These are phyloP conservation scores for Ampelocalamus luodianensis DNA, from an alignment of 176 grass and related monocot genomes.

Conservation along the genomic window DNA sequence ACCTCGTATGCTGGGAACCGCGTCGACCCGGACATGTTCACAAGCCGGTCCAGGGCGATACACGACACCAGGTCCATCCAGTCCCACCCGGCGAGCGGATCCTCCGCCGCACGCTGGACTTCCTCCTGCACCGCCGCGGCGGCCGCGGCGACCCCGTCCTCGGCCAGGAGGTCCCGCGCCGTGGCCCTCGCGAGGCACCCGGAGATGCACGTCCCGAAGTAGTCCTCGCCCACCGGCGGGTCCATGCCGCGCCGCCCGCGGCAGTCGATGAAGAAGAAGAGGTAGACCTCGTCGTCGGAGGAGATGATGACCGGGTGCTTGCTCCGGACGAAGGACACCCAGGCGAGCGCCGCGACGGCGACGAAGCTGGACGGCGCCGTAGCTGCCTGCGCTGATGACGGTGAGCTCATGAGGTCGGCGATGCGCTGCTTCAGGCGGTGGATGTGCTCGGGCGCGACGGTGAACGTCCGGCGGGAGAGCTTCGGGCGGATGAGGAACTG, in stretches of 20 bases:
- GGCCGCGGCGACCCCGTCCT: background rate
- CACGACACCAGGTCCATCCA: background rate
- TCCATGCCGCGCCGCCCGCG: constrained; percentile 34
- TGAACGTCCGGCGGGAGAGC: constrained; percentile 38
- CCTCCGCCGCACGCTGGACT: constrained; percentile 13
- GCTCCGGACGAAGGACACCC: constrained; percentile 42
- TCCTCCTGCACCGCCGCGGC: constrained; percentile 14
- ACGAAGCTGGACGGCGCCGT: constrained; percentile 51
- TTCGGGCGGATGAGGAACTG: background rate
- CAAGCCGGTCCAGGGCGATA: background rate
- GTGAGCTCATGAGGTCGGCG: too few species aligned
- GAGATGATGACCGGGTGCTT: background rate
- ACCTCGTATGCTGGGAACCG: constrained; percentile 54
- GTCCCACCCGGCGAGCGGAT: constrained; percentile 37
- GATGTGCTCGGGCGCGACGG: background rate
- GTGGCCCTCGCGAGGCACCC: constrained; percentile 4
- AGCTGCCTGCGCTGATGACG: too few species aligned
- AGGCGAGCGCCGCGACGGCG: constrained; percentile 38
- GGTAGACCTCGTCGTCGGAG: constrained; percentile 34
- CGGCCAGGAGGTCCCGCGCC: constrained; percentile 18
- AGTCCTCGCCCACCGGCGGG: constrained; percentile 32
- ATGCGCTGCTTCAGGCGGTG: constrained; percentile 42
- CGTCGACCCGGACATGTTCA: constrained; percentile 32
- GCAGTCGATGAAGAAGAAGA: constrained; percentile 54
- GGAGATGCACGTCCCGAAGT: constrained; percentile 50